phyloP scores from a whole-genome alignment of 1,139 yeast species.

The Kurtzmaniella quercitrusa region DNA sequence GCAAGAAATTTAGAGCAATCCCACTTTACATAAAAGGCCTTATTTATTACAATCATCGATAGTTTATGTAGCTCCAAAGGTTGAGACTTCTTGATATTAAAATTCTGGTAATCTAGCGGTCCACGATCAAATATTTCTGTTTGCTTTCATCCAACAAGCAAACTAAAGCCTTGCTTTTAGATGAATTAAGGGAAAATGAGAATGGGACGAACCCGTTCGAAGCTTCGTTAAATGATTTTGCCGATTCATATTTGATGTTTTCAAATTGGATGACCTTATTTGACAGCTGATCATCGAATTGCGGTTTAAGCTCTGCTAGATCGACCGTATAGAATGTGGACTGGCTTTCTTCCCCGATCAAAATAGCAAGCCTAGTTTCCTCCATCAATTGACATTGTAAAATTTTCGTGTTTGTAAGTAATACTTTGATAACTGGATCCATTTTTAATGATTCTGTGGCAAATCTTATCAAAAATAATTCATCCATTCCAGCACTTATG shows the following conservation, averaged over 20 bases:
- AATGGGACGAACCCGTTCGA: conserved; percentile 7
- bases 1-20: too few relatives aligned
- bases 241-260: conserved; percentile 6
- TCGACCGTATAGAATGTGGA: background rate
- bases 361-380: background rate
- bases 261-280: conserved; percentile 2
- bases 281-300: background rate
- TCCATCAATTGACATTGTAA: conserved; percentile 1
- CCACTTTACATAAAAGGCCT: too few relatives aligned
- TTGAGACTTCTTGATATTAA: background rate
- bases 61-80: too few relatives aligned
- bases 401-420: background rate
- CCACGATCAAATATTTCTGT: conserved; percentile 30
- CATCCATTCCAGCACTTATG: background rate
- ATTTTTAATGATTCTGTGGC: background rate
- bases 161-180: conserved; percentile 15
- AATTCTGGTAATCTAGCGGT: background rate
- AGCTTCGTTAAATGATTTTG: background rate
- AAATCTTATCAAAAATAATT: conserved; percentile 2
- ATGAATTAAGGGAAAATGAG: conserved; percentile 2
- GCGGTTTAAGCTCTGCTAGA: background rate
- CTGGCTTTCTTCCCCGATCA: background rate
- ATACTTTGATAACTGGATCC: conserved; percentile 3
- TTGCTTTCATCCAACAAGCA: conserved; percentile 39
- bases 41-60: too few relatives aligned